phyloP scores from a whole-genome alignment of 2,329 filamentous ascomycete species.

The Monosporascus cannonballus region DNA sequence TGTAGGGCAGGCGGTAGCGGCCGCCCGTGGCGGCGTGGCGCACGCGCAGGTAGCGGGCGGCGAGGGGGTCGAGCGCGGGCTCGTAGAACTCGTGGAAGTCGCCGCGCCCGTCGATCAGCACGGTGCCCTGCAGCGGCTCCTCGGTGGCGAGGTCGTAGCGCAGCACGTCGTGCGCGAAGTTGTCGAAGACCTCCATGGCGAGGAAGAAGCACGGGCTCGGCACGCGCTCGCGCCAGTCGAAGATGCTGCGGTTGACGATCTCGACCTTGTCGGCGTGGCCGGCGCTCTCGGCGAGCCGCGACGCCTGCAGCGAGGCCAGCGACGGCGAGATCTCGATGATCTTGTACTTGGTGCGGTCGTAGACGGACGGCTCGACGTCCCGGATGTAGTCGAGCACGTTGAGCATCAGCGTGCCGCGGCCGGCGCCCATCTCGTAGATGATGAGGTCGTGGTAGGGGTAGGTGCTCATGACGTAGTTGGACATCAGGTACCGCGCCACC shows the following conservation, averaged over 20 bases:
- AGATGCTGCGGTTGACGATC: constrained; percentile 91
- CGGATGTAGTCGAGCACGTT: constrained; percentile 97
- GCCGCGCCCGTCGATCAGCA: constrained; percentile 76
- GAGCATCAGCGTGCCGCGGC: constrained; percentile 94
- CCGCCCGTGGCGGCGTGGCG: constrained; percentile 68
- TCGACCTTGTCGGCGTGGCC: constrained; percentile 83
- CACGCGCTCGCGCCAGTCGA: constrained; percentile 87
- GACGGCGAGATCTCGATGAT: constrained; percentile 91
- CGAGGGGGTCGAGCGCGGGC: constrained; percentile 72
- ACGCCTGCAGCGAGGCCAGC: constrained; percentile 71
- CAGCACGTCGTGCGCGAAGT: constrained; percentile 91
- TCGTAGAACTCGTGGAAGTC: constrained; percentile 96
- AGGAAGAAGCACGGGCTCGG: constrained; percentile 94
- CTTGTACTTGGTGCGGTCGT: constrained; percentile 86
- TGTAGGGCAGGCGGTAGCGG: constrained; percentile 57
- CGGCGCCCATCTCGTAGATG: constrained; percentile 98
- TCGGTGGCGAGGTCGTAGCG: constrained; percentile 83
- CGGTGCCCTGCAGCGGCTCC: constrained; percentile 78
- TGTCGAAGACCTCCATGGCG: constrained; percentile 96
- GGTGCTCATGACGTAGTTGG: constrained; percentile 89
- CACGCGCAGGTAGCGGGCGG: constrained; percentile 76
- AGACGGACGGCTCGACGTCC: constrained; percentile 81
- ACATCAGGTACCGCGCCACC: constrained; percentile 89
- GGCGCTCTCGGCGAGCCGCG: constrained; percentile 63
- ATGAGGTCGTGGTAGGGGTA: constrained; percentile 96